Evolutionary conservation across 2,329 filamentous ascomycete genomes (phyloP).

Genomic region (Colletotrichum neosansevieriae): DNA sequence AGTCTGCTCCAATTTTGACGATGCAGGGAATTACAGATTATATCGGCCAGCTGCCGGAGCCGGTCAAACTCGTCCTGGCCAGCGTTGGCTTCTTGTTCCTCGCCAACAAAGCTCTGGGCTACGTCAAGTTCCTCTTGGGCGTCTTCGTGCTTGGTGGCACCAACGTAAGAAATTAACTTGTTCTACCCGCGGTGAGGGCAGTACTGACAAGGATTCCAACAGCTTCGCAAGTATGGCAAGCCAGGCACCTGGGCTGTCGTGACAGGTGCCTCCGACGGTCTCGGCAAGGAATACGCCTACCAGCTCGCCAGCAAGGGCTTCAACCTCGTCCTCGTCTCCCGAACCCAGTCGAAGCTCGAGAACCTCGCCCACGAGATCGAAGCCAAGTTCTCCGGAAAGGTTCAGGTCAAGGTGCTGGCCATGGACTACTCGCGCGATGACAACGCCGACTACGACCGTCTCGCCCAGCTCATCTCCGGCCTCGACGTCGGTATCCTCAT

Average conservation of each 20-base stretch:
- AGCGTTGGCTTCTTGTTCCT: constrained; percentile 71
- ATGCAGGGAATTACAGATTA: constrained; percentile 45
- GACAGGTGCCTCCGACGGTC: constrained; percentile 94
- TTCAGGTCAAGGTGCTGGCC: constrained; percentile 82
- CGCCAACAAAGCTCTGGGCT: constrained; percentile 67
- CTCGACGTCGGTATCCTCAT: constrained; percentile 89
- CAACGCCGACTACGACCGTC: constrained; percentile 81
- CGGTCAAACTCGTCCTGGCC: constrained; percentile 60
- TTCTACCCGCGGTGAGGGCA: neutral
- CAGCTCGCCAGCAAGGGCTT: constrained; percentile 93
- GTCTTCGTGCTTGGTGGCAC: constrained; percentile 76
- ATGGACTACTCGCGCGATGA: constrained; percentile 93
- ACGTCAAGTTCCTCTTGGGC: constrained; percentile 72
- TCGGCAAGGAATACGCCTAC: constrained; percentile 94
- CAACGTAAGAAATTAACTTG: constrained; percentile 60
- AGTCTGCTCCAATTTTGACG: constrained; percentile 1
- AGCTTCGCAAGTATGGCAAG: constrained; percentile 92
- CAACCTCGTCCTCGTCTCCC: constrained; percentile 94
- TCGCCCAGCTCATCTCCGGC: constrained; percentile 75
- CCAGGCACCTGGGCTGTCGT: constrained; percentile 95
- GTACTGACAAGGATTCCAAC: constrained; percentile 39
- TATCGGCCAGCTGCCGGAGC: constrained; percentile 57
- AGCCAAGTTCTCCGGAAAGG: constrained; percentile 71
- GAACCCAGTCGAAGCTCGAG: constrained; percentile 92
- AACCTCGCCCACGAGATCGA: constrained; percentile 81